These are phyloP conservation scores for Croton setiger DNA, from an alignment of 441 rosid species.

Conservation along the genomic window DNA sequence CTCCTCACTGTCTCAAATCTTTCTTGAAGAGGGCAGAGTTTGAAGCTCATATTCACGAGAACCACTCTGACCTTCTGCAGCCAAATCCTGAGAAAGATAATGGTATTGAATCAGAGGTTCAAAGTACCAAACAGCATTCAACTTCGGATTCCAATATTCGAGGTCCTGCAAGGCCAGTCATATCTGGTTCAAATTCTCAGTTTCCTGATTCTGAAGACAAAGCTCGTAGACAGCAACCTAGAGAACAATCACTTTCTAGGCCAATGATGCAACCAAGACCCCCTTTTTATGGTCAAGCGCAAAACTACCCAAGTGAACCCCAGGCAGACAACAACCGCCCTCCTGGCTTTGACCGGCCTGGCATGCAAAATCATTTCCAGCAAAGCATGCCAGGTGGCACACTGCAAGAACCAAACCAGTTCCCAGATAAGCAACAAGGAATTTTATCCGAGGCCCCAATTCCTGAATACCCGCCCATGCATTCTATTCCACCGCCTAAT, in stretches of 20 bases:
- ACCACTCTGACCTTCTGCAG: constrained; percentile 59
- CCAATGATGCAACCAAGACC: constrained; percentile 48
- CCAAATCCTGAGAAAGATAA: constrained; percentile 66
- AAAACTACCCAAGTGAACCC: constrained; percentile 39
- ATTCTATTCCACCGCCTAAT: constrained; percentile 63
- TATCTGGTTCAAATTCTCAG: constrained; percentile 55
- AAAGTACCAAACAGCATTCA: constrained; percentile 57
- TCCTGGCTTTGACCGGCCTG: constrained; percentile 60
- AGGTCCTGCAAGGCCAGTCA: constrained; percentile 48
- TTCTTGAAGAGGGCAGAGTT: constrained; percentile 73
- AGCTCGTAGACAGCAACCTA: constrained; percentile 42
- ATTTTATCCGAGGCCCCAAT: constrained; percentile 42
- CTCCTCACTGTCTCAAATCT: constrained; percentile 93
- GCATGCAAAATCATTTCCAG: constrained; percentile 37
- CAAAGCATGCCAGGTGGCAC: constrained; percentile 33
- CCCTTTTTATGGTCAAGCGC: constrained; percentile 54
- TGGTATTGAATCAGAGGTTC: constrained; percentile 61
- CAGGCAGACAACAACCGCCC: constrained; percentile 50
- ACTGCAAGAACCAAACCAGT: constrained; percentile 49
- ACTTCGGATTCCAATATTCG: constrained; percentile 69
- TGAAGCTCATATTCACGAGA: constrained; percentile 69
- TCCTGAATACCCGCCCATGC: constrained; percentile 60
- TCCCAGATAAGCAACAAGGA: constrained; percentile 48
- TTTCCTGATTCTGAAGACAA: constrained; percentile 58
- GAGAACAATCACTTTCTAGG: constrained; percentile 58